phyloP scores from a whole-genome alignment of 1,139 yeast genomes.

The Blastobotrys indianensis region DNA sequence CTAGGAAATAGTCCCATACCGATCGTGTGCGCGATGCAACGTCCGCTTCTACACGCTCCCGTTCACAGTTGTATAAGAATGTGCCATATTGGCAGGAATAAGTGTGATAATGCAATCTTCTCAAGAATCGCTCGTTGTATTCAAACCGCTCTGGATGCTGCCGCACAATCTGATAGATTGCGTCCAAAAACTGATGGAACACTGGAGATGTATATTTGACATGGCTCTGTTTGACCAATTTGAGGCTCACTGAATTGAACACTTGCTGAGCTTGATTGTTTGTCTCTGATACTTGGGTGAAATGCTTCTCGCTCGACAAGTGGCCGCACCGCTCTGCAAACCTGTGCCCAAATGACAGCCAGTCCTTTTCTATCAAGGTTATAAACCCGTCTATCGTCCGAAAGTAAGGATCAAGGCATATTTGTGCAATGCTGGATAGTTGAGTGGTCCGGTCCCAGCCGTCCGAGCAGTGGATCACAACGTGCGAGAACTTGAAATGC shows the following conservation, averaged over 20 bases:
- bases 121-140: conserved; percentile 79
- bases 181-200: conserved; percentile 88
- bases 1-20: conserved; percentile 90
- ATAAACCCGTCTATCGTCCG: conserved; percentile 85
- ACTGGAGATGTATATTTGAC: conserved; percentile 72
- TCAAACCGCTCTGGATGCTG: conserved; percentile 75
- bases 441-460: conserved; percentile 99
- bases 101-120: conserved; percentile 77
- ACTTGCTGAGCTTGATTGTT: conserved; percentile 36
- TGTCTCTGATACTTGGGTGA: conserved; percentile 25
- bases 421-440: conserved; percentile 72
- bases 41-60: conserved; percentile 45
- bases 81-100: conserved; percentile 96
- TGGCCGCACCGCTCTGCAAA: conserved; percentile 82
- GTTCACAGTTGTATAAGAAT: conserved; percentile 70
- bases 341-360: conserved; percentile 92
- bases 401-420: conserved; percentile 85
- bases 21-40: conserved; percentile 54
- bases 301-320: conserved; percentile 34
- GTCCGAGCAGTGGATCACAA: conserved; percentile 89
- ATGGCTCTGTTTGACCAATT: conserved; percentile 31
- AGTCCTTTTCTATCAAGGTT: conserved; percentile 82
- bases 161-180: conserved; percentile 69
- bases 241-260: conserved; percentile 33
- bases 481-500: conserved; percentile 74